Evolutionary conservation across 1,284 basidiomycete species (phyloP).

Genomic region (Pseudozyma sp.): DNA sequence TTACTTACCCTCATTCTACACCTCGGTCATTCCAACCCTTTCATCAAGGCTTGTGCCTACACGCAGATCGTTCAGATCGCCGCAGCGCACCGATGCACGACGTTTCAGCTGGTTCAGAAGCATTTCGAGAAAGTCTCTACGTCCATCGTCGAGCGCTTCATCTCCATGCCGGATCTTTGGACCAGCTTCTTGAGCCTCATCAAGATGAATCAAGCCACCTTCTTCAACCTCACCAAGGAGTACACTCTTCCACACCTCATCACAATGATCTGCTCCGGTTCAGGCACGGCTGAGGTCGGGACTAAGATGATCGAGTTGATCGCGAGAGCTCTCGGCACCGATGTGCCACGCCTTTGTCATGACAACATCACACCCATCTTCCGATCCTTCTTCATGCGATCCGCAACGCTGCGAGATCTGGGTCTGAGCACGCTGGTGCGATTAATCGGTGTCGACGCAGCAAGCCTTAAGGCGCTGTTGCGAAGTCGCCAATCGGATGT

Average conservation of each 20-base stretch:
- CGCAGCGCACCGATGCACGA: constrained; percentile 53
- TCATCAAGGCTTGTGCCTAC: constrained; percentile 56
- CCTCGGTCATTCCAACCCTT: constrained; percentile 40
- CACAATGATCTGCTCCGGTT: constrained; percentile 43
- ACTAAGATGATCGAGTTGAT: constrained; percentile 52
- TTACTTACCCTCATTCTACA: constrained; percentile 49
- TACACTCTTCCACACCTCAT: constrained; percentile 63
- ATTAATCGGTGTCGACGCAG: constrained; percentile 51
- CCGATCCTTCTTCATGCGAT: constrained; percentile 56
- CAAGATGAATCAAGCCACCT: constrained; percentile 60
- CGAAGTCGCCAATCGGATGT: constrained; percentile 63
- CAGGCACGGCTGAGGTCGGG: constrained; percentile 36
- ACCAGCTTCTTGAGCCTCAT: constrained; percentile 58
- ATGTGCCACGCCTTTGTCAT: constrained; percentile 59
- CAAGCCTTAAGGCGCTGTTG: constrained; percentile 51
- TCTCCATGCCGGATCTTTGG: constrained; percentile 57
- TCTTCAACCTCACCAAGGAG: constrained; percentile 62
- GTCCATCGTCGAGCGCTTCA: constrained; percentile 55
- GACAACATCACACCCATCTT: constrained; percentile 62
- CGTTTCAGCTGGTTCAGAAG: constrained; percentile 63
- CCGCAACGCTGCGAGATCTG: constrained; percentile 37
- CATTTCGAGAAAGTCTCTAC: constrained; percentile 54
- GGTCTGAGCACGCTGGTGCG: constrained; percentile 43
- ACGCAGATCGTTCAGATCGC: constrained; percentile 61
- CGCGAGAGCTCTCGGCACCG: constrained; percentile 52